Percentiles rank a stretch among this genome's conserved stretches.
Conservation (phyloP, 2,329 filamentous ascomycete species). For the Phyllosticta citriasiana region DNA sequence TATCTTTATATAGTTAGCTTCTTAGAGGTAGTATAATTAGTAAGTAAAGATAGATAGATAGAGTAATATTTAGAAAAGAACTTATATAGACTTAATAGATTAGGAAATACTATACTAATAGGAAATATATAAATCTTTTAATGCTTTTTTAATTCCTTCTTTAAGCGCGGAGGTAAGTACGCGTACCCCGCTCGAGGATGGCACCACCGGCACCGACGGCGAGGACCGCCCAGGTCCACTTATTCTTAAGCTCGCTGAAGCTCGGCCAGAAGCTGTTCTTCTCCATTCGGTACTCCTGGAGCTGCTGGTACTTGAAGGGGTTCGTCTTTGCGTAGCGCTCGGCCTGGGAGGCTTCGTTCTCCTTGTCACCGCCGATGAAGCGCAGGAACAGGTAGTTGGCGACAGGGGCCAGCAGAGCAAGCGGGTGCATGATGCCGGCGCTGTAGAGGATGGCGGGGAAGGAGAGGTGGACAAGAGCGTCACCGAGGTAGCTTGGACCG, state of each 20-base stretch:
- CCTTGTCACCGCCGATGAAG: conserved; percentile 45
- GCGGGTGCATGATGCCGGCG: conserved; percentile 44
- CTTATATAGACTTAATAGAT: neutral
- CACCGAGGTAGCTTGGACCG: conserved; percentile 47
- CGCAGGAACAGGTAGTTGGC: conserved; percentile 51
- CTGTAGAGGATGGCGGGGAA: conserved; percentile 49
- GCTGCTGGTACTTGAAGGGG: conserved; percentile 42
- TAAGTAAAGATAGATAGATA: too few relatives aligned
- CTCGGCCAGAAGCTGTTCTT: conserved; percentile 54
- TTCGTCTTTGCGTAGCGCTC: conserved; percentile 43
- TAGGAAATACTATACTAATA: neutral
- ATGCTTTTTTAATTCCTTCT: neutral
- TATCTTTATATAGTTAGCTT: too few relatives aligned
- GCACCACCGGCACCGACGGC: conserved; percentile 42
- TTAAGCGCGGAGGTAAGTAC: conserved; percentile 12
- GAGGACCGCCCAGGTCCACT: conserved; percentile 46
- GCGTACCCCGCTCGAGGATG: conserved; percentile 35
- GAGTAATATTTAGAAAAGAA: neutral
- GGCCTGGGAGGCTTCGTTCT: conserved; percentile 44
- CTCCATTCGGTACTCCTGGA: conserved; percentile 41
- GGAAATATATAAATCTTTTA: too few relatives aligned
- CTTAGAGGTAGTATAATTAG: too few relatives aligned
- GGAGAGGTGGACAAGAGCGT: conserved; percentile 48
- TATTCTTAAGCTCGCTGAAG: conserved; percentile 40
- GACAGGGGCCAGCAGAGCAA: conserved; percentile 45